Evolutionary conservation across 192 early-diverging fungal species (phyloP), one percentile per base, ranked within the genome.

Genomic region (Spinellus fusiger): DNA sequence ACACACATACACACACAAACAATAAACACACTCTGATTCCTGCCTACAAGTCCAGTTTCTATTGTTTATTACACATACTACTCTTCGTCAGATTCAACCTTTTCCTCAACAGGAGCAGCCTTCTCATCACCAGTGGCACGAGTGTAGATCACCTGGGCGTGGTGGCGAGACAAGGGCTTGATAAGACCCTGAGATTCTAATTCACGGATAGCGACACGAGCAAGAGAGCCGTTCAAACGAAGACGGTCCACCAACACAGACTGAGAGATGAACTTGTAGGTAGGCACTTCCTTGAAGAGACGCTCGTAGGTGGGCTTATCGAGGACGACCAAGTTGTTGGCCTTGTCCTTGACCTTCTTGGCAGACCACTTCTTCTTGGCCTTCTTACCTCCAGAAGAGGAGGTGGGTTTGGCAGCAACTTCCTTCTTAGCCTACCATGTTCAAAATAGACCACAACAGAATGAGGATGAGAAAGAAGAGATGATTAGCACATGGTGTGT

Each of bases 291-390:
- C 93, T 99, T 99, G 85, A 90, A 90, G 48, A 99, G 86, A 85
- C 93, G 95, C 70, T 97, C 96, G 74, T 96, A 94, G 65, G 96
- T 98, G 67, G 92, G 76, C 78, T 95, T 92, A 83, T 96, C 92
- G 71, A 99, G 91, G 77, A 89, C 77, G 71, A 99, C 96, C 75
- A 90, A 83, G 89, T 99, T 98, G 92, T 99, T 97, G 77, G 96
- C 90, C 92, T 98, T 98, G 77, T 99, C 97, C 93, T 98, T 97
- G 62, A 95, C 93, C 87, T 96, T 96, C 72, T 92, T 92, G 86
- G 94, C 94, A 64, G 97, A 99, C 97, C 97, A 99, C 92, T 99
- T 99, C 95, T 67, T 67, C 65, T 65, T 82, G 63, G 73, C 77
- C 73, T 81, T 81, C 73, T 84, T 84, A 67, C 75, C 82, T 76